Evolutionary conservation across 106 monocot species (phyloP).

Genomic region (Triglochin maritima): DNA sequence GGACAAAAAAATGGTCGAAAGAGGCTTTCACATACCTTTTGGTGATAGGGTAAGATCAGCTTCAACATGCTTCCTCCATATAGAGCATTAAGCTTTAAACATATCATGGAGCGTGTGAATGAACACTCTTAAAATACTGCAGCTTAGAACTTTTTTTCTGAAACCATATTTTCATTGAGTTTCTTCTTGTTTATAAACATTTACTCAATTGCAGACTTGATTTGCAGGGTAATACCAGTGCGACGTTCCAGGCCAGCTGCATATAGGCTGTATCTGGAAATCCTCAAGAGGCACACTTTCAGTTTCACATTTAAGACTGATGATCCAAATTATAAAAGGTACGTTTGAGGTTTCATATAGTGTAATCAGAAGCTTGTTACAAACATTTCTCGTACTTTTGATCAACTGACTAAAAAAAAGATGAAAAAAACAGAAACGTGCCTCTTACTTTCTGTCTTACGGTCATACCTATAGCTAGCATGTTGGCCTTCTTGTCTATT

Average conservation of each 20-base stretch:
- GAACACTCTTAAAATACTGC: background rate
- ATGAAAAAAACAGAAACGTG: background rate
- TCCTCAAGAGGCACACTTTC: constrained; percentile 51
- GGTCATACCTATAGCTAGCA: too few species aligned
- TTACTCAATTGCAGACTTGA: background rate
- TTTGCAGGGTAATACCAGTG: constrained; percentile 55
- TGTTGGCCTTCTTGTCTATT: too few species aligned
- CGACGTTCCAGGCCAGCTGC: constrained; percentile 39
- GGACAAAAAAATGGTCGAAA: too few species aligned
- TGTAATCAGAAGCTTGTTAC: background rate
- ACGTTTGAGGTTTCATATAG: constrained; percentile 2
- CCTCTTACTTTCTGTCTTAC: too few species aligned
- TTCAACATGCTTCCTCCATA: too few species aligned
- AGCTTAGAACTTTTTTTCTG: background rate
- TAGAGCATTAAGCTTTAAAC: too few species aligned
- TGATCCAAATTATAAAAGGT: constrained; percentile 56
- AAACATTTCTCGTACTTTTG: background rate
- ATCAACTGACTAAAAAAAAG: background rate
- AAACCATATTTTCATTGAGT: background rate
- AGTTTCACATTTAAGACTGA: constrained; percentile 43
- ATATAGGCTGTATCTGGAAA: constrained; percentile 83
- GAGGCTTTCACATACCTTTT: too few species aligned
- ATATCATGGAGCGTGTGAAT: background rate
- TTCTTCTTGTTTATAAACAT: background rate
- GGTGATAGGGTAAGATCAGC: too few species aligned